Evolutionary conservation across 441 rosid species (phyloP).

Genomic region (Gossypium lobatum): DNA sequence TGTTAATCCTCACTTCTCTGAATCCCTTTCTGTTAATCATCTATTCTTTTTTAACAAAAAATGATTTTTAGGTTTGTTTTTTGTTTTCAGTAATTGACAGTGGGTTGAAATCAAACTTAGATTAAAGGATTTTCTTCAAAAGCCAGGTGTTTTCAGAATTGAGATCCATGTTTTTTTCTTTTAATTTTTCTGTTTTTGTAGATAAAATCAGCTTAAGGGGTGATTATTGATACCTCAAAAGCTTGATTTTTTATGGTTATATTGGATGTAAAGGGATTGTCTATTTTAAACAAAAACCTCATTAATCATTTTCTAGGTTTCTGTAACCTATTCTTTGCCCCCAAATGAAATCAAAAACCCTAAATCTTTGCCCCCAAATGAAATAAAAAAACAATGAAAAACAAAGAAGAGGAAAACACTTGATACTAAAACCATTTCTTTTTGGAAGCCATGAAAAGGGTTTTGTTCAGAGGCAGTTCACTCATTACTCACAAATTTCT

Average conservation of each 20-base stretch:
- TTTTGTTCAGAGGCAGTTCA: too few species aligned
- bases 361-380: too few species aligned
- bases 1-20: slow-evolving; percentile 42
- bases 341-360: too few species aligned
- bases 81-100: background rate
- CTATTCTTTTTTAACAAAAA: slow-evolving; percentile 30
- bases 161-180: background rate
- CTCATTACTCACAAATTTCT: too few species aligned
- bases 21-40: slow-evolving; percentile 69
- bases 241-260: background rate
- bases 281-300: slow-evolving; percentile 38
- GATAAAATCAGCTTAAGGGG: slow-evolving; percentile 47
- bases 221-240: slow-evolving; percentile 46
- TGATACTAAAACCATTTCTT: too few species aligned
- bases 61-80: slow-evolving; percentile 48
- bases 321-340: too few species aligned
- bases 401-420: too few species aligned
- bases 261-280: slow-evolving; percentile 44
- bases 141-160: background rate
- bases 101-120: slow-evolving; percentile 40
- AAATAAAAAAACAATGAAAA: too few species aligned
- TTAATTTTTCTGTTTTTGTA: background rate
- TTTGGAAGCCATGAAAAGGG: too few species aligned
- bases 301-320: slow-evolving; percentile 22
- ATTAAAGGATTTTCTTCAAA: slow-evolving; percentile 20